Conservation (phyloP, 257 asterid species). For the Solanum chiquidenum region DNA sequence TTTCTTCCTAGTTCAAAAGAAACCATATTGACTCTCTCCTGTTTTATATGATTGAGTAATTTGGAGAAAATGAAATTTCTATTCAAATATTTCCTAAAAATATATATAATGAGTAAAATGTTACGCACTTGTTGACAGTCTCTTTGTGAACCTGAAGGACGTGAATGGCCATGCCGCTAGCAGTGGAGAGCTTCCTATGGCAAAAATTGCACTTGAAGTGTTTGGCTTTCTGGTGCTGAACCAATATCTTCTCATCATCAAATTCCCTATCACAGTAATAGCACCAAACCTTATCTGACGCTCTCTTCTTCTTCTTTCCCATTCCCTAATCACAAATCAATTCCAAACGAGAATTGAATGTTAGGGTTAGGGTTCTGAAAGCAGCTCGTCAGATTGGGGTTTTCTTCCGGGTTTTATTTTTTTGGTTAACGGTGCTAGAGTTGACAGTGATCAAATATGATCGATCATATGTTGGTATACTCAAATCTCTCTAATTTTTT, state of each 20-base stretch:
- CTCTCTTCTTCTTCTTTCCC: slow-evolving; percentile 98
- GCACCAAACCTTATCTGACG: slow-evolving; percentile 76
- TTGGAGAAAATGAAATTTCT: background rate
- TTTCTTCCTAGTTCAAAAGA: background rate
- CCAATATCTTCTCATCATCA: slow-evolving; percentile 94
- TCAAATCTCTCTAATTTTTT: background rate
- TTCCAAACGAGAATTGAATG: background rate
- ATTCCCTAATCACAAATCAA: slow-evolving; percentile 11
- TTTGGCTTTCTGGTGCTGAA: slow-evolving; percentile 97
- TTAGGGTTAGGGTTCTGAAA: background rate
- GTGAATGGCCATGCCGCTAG: slow-evolving; percentile 93
- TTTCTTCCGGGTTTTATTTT: background rate
- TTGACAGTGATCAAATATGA: background rate
- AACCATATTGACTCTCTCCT: background rate
- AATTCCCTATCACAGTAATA: slow-evolving; percentile 94
- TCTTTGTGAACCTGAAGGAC: slow-evolving; percentile 98
- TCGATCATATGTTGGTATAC: background rate
- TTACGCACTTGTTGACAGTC: slow-evolving; percentile 52
- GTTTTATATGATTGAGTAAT: background rate
- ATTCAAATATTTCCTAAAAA: background rate
- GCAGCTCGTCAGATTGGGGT: background rate
- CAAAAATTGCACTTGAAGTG: slow-evolving; percentile 94
- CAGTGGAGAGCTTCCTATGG: slow-evolving; percentile 94
- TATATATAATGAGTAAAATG: background rate
- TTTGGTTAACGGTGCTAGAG: background rate